Conservation (phyloP, 805 yeast genomes). For the Sporopachydermia lactativora region DNA sequence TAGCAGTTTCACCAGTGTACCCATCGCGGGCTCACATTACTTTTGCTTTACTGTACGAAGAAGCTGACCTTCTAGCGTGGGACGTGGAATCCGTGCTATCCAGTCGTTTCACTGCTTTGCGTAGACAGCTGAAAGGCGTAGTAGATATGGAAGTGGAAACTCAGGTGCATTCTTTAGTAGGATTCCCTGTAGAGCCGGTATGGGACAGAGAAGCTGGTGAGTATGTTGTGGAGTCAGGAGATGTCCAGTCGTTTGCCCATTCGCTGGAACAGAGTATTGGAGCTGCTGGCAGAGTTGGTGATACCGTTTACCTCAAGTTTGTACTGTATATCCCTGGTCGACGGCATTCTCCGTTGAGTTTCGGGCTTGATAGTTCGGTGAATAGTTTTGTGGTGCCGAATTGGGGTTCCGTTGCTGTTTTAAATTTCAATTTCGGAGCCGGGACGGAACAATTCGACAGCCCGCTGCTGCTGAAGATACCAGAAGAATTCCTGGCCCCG, state of each 20-base stretch:
- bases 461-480: slow-evolving; percentile 15
- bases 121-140: slow-evolving; percentile 35
- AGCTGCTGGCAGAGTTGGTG: too few relatives aligned
- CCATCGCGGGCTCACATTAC: slow-evolving; percentile 63
- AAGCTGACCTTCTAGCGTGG: slow-evolving; percentile 58
- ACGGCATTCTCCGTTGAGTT: slow-evolving; percentile 29
- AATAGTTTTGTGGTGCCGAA: slow-evolving; percentile 71
- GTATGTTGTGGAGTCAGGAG: slow-evolving; percentile 29
- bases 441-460: slow-evolving; percentile 9
- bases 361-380: slow-evolving; percentile 16
- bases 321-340: slow-evolving; percentile 48
- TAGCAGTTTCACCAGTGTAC: slow-evolving; percentile 19
- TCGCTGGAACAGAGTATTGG: too few relatives aligned
- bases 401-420: slow-evolving; percentile 70
- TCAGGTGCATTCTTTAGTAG: slow-evolving; percentile 60
- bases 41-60: slow-evolving; percentile 59
- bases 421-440: slow-evolving; percentile 24
- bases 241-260: slow-evolving; percentile 67
- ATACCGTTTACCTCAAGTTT: too few relatives aligned
- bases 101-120: slow-evolving; percentile 39
- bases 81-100: slow-evolving; percentile 43
- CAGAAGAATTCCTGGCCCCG: slow-evolving; percentile 33
- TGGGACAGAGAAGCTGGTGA: slow-evolving; percentile 16
- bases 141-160: slow-evolving; percentile 68
- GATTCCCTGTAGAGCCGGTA: slow-evolving; percentile 17